These are phyloP conservation scores for Penicillium daleae DNA, from an alignment of 495 filamentous ascomycete species.

Conservation along the genomic window DNA sequence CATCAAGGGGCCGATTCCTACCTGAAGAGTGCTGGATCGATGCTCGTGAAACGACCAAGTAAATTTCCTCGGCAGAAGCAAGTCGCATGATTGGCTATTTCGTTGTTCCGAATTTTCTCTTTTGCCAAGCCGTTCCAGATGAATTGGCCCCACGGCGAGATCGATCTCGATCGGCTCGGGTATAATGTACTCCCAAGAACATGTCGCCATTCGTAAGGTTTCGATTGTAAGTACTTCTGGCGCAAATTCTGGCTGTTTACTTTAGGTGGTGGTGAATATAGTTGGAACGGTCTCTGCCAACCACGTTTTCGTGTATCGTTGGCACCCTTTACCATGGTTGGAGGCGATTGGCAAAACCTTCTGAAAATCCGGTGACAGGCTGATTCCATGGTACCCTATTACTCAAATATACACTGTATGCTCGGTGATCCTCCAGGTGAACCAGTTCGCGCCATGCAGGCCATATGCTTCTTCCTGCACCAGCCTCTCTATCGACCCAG, in stretches of 20 bases:
- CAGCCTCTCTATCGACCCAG: background rate
- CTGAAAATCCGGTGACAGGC: background rate
- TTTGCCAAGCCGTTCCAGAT: conserved; percentile 11
- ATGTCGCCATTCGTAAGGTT: background rate
- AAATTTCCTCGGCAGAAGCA: background rate
- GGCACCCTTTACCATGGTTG: background rate
- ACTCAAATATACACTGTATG: background rate
- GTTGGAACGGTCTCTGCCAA: background rate
- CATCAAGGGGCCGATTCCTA: conserved; percentile 1
- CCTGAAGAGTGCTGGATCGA: background rate
- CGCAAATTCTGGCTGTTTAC: background rate
- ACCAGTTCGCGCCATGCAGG: background rate
- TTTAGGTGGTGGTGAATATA: background rate
- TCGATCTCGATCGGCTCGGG: background rate
- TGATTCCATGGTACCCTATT: background rate
- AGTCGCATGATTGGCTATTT: background rate
- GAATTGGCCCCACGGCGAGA: background rate
- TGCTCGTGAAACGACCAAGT: background rate
- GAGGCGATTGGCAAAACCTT: background rate
- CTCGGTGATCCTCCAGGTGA: background rate
- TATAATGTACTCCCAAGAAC: background rate
- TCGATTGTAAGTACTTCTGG: background rate
- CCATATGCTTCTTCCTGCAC: background rate
- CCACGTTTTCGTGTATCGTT: background rate
- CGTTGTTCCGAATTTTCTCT: background rate